Evolutionary conservation across 495 filamentous ascomycete genomes (phyloP), one percentile per base, ranked within the genome.

Genomic region (Schizothecium vesticola): DNA sequence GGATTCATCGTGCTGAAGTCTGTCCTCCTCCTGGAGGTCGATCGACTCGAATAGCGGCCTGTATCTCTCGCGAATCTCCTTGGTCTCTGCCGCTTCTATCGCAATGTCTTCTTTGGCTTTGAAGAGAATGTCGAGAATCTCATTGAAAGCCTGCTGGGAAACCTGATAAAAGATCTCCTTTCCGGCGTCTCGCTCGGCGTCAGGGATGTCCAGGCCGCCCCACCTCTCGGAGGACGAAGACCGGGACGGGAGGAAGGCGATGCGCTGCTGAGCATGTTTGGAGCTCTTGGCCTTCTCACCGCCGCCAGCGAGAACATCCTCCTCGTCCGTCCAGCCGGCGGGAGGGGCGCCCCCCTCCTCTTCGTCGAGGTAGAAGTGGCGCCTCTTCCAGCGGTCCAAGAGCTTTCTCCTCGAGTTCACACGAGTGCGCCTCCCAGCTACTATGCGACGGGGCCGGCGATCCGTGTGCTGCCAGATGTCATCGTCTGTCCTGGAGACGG

Each of bases 81-180:
- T 88, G 1, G 87, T 92, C 19, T 85, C 82, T 55, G 86, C 85
- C 10, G 86, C 88, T 62, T 90, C 85, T 69, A 96, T 81, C 10
- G 93, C 87, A 9, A 91, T 76, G 67, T 92, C 89, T 78, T 99
- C 95, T 69, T 90, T 90, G 25, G 82, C 82, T 70, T 89, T 88
- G 81, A 98, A 98, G 0, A 99, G 81, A 11, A 88, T 82, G 75
- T 97, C 92, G 6, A 99, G 85, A 4, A 98, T 81, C 76, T 98
- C 93, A 73, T 97, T 97, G 77, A 97, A 90, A 1, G 91, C 92
- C 73, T 96, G 89, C 73, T 97, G 92, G 0, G 90, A 91, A 21
- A 94, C 88, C 74, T 97, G 92, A 73, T 95, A 97, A 8, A 98
- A 81, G 19, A 97, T 87, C 73, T 98, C 95, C 70, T 91, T 92